These are phyloP conservation scores for Testicularia cyperi DNA, from an alignment of 1,284 basidiomycete species.

Conservation along the genomic window DNA sequence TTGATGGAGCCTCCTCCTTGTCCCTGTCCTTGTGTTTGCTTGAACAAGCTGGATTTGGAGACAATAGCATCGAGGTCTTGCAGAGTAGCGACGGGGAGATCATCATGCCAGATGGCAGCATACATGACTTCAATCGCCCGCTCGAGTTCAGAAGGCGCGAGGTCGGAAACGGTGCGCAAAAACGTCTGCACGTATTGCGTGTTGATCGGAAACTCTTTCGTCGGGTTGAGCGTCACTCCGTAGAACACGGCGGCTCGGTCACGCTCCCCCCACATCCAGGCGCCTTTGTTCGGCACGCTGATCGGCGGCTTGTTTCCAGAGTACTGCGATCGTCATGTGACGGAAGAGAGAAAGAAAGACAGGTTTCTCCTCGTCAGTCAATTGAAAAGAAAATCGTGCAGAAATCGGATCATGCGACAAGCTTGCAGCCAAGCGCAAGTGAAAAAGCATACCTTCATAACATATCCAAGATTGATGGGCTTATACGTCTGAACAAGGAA, in stretches of 20 bases:
- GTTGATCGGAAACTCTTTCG: slow-evolving; percentile 49
- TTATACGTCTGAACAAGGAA: slow-evolving; percentile 21
- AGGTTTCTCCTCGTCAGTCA: too few species aligned
- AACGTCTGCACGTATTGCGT: slow-evolving; percentile 42
- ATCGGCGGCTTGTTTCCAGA: slow-evolving; percentile 56
- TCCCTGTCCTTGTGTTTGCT: too few species aligned
- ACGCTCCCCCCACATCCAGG: slow-evolving; percentile 44
- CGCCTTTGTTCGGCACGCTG: slow-evolving; percentile 50
- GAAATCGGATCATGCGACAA: too few species aligned
- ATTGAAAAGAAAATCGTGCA: not conserved
- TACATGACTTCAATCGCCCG: slow-evolving; percentile 26
- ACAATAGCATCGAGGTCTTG: slow-evolving; percentile 32
- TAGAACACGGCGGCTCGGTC: slow-evolving; percentile 39
- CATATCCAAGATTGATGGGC: slow-evolving; percentile 50
- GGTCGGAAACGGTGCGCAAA: slow-evolving; percentile 23
- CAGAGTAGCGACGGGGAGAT: slow-evolving; percentile 14
- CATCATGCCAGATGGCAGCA: slow-evolving; percentile 43
- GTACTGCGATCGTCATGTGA: too few species aligned
- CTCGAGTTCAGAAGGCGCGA: slow-evolving; percentile 4
- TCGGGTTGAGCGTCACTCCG: slow-evolving; percentile 41
- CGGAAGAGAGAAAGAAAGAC: too few species aligned
- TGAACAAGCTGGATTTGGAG: slow-evolving; percentile 1
- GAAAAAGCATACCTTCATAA: slow-evolving; percentile 51
- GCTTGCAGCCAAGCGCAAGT: too few species aligned
- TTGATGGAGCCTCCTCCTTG: too few species aligned